A percentile compares a stretch with the other conserved stretches of the same genome.
phyloP scores from a whole-genome alignment of 805 yeast species.

The Priceomyces castillae region DNA sequence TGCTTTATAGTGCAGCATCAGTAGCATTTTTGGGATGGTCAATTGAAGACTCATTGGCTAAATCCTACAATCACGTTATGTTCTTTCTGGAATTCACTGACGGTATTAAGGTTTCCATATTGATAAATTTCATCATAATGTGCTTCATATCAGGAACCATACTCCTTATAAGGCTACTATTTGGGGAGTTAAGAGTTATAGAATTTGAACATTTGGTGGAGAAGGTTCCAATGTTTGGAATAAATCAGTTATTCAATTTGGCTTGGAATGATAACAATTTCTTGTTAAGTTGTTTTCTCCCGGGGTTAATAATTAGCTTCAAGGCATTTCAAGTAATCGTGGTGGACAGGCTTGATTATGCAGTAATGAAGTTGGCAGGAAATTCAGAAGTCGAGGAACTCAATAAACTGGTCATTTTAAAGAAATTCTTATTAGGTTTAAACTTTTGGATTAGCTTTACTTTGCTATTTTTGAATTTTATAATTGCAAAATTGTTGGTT shows the following conservation, averaged over 20 bases:
- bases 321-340: constrained; percentile 79
- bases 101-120: constrained; percentile 26
- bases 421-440: constrained; percentile 32
- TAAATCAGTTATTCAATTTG: constrained; percentile 60
- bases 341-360: constrained; percentile 47
- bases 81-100: constrained; percentile 29
- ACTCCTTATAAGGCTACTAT: constrained; percentile 50
- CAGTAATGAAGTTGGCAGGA: constrained; percentile 28
- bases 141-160: constrained; percentile 29
- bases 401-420: constrained; percentile 25
- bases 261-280: constrained; percentile 63
- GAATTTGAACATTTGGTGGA: constrained; percentile 66
- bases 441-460: constrained; percentile 44
- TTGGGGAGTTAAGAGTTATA: constrained; percentile 71
- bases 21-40: constrained; percentile 20
- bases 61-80: constrained; percentile 21
- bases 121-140: constrained; percentile 25
- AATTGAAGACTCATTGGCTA: constrained; percentile 18
- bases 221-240: constrained; percentile 29
- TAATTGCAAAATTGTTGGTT: constrained; percentile 53
- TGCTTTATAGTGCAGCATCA: constrained; percentile 20
- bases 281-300: constrained; percentile 44
- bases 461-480: constrained; percentile 50
- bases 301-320: constrained; percentile 32
- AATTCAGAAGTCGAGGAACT: constrained; percentile 15